Conservation (phyloP, 176 grass and related monocot genomes). For the Raddia distichophylla region DNA sequence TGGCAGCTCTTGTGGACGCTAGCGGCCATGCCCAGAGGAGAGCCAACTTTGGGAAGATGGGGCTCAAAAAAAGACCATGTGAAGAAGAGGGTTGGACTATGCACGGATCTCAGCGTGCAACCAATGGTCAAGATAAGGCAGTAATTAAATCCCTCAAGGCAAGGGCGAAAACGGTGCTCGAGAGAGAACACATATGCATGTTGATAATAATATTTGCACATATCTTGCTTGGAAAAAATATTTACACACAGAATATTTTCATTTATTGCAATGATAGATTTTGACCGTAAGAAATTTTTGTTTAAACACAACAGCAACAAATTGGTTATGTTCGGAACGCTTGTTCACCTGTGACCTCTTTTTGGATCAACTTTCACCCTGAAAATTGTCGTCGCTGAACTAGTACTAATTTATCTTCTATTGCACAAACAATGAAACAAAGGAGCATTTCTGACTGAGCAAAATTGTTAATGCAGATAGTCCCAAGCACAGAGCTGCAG, state of each 20-base stretch:
- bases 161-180: too few species aligned
- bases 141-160: too few species aligned
- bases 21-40: too few species aligned
- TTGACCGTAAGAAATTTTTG: neutral
- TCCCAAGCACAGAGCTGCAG: constrained; percentile 59
- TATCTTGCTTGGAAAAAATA: neutral
- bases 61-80: too few species aligned
- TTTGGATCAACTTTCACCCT: constrained; percentile 4
- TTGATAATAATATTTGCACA: neutral
- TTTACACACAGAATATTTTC: neutral
- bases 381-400: neutral
- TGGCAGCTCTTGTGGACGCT: too few species aligned
- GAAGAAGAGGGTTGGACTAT: too few species aligned
- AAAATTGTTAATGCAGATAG: constrained; percentile 54
- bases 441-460: neutral
- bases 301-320: neutral
- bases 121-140: too few species aligned
- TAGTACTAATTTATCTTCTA: neutral
- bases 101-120: too few species aligned
- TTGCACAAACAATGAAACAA: neutral
- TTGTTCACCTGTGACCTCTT: neutral
- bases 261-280: neutral
- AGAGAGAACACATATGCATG: neutral
- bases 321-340: neutral
- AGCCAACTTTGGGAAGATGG: too few species aligned